These are phyloP conservation scores for Rhizopus sp. DNA, from an alignment of 371 early-diverging fungal genomes.

Conservation along the genomic window DNA sequence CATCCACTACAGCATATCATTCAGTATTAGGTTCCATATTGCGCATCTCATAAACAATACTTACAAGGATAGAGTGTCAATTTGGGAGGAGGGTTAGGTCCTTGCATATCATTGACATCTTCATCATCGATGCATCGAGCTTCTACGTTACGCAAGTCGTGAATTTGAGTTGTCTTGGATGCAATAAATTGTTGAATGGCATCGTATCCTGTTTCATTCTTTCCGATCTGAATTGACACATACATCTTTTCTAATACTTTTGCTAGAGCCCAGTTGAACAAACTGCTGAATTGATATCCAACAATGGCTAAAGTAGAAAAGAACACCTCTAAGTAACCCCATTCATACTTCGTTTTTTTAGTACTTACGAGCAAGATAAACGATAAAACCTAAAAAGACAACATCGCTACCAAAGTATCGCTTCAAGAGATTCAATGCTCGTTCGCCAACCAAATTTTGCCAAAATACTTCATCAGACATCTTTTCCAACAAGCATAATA, in stretches of 20 bases:
- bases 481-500: conserved; percentile 21
- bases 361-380: conserved; percentile 34
- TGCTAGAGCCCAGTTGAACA: conserved; percentile 2
- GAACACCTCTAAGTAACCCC: neutral
- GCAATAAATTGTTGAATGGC: conserved; percentile 24
- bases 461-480: conserved; percentile 33
- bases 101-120: conserved; percentile 13
- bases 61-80: conserved; percentile 38
- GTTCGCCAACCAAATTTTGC: conserved; percentile 25
- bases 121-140: conserved; percentile 20
- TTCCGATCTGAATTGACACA: conserved; percentile 20
- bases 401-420: conserved; percentile 36
- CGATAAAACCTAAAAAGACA: conserved; percentile 31
- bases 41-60: neutral
- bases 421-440: conserved; percentile 21
- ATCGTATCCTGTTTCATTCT: conserved; percentile 21
- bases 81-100: conserved; percentile 21
- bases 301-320: conserved; percentile 20
- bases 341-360: no score
- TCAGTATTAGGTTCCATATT: neutral
- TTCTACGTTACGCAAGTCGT: conserved; percentile 14
- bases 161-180: conserved; percentile 8
- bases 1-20: conserved; percentile 16
- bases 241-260: conserved; percentile 19
- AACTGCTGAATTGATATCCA: conserved; percentile 7